Conservation (phyloP, 1,284 basidiomycete species). For the Malassezia globosa region DNA sequence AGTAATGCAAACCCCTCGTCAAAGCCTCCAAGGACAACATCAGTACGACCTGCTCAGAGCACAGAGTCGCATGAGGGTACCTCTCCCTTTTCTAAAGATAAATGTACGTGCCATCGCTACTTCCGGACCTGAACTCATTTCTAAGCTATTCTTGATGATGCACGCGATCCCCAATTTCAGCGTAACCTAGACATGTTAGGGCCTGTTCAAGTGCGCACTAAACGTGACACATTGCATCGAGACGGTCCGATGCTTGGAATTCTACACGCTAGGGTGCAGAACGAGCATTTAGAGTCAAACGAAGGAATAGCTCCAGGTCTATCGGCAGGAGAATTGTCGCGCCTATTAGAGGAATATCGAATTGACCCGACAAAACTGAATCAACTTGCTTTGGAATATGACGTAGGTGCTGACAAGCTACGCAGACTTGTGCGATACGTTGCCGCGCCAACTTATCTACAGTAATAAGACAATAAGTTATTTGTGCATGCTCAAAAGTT, state of each 20-base stretch:
- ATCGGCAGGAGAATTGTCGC: constrained; percentile 6
- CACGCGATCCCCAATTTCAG: constrained; percentile 11
- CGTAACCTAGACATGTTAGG: constrained; percentile 11
- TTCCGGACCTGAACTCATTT: neutral
- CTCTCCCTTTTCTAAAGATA: constrained; percentile 9
- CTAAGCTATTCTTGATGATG: constrained; percentile 11
- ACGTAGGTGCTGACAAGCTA: constrained; percentile 1
- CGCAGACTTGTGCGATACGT: constrained; percentile 5
- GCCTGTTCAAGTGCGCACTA: neutral
- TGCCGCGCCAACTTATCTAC: neutral
- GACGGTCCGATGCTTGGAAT: constrained; percentile 10
- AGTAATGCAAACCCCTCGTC: neutral
- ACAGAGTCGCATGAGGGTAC: neutral
- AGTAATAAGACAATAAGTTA: constrained; percentile 3
- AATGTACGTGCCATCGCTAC: constrained; percentile 6
- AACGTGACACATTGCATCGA: neutral
- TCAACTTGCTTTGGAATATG: constrained; percentile 13
- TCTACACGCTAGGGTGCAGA: constrained; percentile 4
- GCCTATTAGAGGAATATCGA: constrained; percentile 8
- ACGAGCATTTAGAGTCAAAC: constrained; percentile 1
- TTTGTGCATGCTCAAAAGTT: constrained; percentile 1
- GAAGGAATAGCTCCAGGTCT: constrained; percentile 1
- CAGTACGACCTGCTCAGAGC: neutral
- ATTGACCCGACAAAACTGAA: constrained; percentile 1
- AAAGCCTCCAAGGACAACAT: neutral